A percentile compares a stretch with the other conserved stretches of the same genome.
Evolutionary conservation across 2,329 filamentous ascomycete genomes (phyloP).

Genomic region (Apiospora rasikravindrae): DNA sequence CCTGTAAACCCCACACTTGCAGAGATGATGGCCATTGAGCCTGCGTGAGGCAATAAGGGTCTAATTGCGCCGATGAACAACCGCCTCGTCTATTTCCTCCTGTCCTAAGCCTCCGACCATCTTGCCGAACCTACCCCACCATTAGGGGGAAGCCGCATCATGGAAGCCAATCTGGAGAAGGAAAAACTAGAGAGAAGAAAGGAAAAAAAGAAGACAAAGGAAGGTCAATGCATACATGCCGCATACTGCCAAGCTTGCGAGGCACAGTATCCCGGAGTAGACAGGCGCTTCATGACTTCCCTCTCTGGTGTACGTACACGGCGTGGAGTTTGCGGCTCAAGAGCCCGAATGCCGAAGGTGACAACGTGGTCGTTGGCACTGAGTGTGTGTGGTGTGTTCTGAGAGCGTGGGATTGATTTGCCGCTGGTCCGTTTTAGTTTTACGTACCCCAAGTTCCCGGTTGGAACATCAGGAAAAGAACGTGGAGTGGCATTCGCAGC

Average conservation of each 20-base stretch:
- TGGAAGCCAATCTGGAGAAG: background rate
- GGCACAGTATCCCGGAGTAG: background rate
- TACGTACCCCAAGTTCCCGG: conserved; percentile 16
- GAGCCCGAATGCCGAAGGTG: conserved; percentile 17
- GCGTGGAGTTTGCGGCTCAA: conserved; percentile 17
- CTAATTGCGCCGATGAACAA: conserved; percentile 21
- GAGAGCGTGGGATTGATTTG: background rate
- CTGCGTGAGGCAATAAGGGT: conserved; percentile 19
- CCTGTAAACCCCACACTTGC: conserved; percentile 12
- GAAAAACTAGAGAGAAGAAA: background rate
- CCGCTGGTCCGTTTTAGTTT: conserved; percentile 11
- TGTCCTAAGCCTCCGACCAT: conserved; percentile 20
- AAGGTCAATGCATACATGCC: background rate
- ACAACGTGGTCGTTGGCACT: conserved; percentile 3
- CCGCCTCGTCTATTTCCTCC: conserved; percentile 15
- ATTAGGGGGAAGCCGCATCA: conserved; percentile 8
- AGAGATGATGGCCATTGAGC: conserved; percentile 9
- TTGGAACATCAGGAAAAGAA: conserved; percentile 13
- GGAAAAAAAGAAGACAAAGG: background rate
- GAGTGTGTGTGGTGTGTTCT: background rate
- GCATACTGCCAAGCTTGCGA: background rate
- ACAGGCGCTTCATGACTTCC: background rate
- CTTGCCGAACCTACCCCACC: conserved; percentile 19
- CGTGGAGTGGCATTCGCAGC: conserved; percentile 12
- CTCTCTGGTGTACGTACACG: background rate